Evolutionary conservation across 495 filamentous ascomycete species (phyloP).

Genomic region (Penicillium nucicola): DNA sequence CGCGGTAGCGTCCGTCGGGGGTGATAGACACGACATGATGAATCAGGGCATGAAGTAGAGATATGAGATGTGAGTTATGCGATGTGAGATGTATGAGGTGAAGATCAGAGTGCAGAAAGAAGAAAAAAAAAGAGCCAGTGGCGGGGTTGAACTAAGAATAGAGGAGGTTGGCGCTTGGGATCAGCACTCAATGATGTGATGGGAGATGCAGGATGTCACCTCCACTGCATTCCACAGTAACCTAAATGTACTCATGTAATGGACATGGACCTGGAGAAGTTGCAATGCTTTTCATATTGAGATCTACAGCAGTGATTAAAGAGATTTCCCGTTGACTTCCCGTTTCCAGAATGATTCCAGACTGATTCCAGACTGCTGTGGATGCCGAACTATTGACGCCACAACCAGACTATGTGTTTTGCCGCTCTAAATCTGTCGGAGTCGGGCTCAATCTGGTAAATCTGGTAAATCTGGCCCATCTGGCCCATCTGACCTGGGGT

Average conservation of each 20-base stretch:
- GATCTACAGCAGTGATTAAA: not conserved
- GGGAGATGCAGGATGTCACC: not conserved
- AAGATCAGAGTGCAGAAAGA: conserved; percentile 9
- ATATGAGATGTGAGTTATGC: too few relatives aligned
- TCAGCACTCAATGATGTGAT: conserved; percentile 1
- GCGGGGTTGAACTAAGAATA: conserved; percentile 10
- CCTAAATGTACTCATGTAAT: too few relatives aligned
- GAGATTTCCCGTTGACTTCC: too few relatives aligned
- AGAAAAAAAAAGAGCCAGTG: conserved; percentile 17
- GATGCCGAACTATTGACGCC: conserved; percentile 25
- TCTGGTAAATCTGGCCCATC: too few relatives aligned
- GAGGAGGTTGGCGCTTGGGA: conserved; percentile 9
- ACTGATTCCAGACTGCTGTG: conserved; percentile 3
- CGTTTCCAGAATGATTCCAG: too few relatives aligned
- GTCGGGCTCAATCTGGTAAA: not conserved
- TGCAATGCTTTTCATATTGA: not conserved
- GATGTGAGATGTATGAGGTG: too few relatives aligned
- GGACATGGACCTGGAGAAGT: too few relatives aligned
- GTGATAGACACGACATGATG: conserved; percentile 26
- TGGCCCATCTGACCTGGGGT: too few relatives aligned
- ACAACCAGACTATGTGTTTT: conserved; percentile 13
- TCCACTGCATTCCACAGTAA: not conserved
- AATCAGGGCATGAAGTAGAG: conserved; percentile 25
- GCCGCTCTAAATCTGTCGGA: conserved; percentile 15
- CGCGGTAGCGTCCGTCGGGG: conserved; percentile 20